Percentiles rank a stretch among this genome's conserved stretches.
Evolutionary conservation across 257 asterid species (phyloP).

Genomic region (Ehretia macrophylla): DNA sequence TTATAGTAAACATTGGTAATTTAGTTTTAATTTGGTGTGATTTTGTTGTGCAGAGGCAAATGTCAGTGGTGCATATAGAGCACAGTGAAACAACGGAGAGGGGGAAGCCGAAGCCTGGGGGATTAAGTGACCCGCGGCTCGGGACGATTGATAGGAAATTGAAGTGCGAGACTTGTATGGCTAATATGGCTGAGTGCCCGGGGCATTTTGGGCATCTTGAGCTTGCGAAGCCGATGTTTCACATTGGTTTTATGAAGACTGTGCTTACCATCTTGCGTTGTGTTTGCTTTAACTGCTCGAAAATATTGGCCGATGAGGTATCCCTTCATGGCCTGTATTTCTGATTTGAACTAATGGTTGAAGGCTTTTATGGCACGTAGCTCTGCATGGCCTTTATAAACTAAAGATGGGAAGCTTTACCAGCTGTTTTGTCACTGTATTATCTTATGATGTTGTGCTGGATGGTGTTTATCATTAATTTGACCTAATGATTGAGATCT

Average conservation of each 20-base stretch:
- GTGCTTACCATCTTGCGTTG: slow-evolving; percentile 83
- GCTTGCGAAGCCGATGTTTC: slow-evolving; percentile 98
- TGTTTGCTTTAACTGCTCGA: slow-evolving; percentile 99
- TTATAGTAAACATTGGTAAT: too few relatives aligned
- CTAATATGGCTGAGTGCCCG: slow-evolving; percentile 97
- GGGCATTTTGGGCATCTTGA: slow-evolving; percentile 99
- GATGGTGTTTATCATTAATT: too few relatives aligned
- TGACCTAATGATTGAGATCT: too few relatives aligned
- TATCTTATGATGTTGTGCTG: too few relatives aligned
- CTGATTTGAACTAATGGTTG: not conserved
- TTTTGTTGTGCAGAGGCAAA: slow-evolving; percentile 73
- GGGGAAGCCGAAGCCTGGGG: slow-evolving; percentile 94
- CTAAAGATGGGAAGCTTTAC: too few relatives aligned
- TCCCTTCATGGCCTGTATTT: not conserved
- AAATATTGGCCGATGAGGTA: slow-evolving; percentile 91
- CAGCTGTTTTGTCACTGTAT: too few relatives aligned
- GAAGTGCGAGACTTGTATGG: slow-evolving; percentile 99
- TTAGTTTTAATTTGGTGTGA: not conserved
- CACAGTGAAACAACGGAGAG: slow-evolving; percentile 94
- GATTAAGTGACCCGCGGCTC: slow-evolving; percentile 78
- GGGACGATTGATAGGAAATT: slow-evolving; percentile 94
- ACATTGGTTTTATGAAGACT: slow-evolving; percentile 87
- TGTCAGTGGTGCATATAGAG: slow-evolving; percentile 96
- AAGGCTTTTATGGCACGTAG: too few relatives aligned
- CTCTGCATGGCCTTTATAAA: too few relatives aligned